A percentile compares a stretch with the other conserved stretches of the same genome.
phyloP scores from a whole-genome alignment of 1,284 basidiomycete genomes.

The Inonotus obliquus region DNA sequence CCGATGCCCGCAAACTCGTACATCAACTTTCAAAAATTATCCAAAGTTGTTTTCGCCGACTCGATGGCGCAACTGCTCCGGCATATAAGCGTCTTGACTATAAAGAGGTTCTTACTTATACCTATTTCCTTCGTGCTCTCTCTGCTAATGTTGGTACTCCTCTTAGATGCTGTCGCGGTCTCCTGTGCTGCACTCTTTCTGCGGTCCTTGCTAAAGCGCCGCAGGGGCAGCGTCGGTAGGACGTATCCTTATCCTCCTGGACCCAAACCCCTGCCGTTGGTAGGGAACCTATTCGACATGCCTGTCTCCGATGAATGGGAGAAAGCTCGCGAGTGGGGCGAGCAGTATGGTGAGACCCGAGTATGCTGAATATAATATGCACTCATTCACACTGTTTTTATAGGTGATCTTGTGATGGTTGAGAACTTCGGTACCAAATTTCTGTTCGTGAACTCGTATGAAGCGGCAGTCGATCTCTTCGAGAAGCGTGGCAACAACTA shows the following conservation, averaged over 20 bases:
- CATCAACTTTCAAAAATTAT: no score
- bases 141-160: no score
- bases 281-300: constrained; percentile 55
- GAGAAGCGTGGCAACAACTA: constrained; percentile 37
- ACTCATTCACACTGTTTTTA: neutral
- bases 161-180: no score
- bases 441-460: constrained; percentile 33
- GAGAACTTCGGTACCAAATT: constrained; percentile 30
- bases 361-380: neutral
- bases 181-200: no score
- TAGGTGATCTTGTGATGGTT: constrained; percentile 31
- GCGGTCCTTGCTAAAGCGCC: no score
- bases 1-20: no score
- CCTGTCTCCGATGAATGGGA: constrained; percentile 48
- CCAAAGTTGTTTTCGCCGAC: no score
- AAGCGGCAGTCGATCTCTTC: constrained; percentile 34
- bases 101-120: no score
- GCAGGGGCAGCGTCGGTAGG: no score
- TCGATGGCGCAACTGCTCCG: no score
- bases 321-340: constrained; percentile 50
- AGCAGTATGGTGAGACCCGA: constrained; percentile 17
- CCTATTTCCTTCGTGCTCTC: no score
- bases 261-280: constrained; percentile 44
- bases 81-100: no score
- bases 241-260: constrained; percentile 48